Base-by-base conservation (phyloP, 2,329 filamentous ascomycete genomes). In the Cladosporium sp. region DNA sequence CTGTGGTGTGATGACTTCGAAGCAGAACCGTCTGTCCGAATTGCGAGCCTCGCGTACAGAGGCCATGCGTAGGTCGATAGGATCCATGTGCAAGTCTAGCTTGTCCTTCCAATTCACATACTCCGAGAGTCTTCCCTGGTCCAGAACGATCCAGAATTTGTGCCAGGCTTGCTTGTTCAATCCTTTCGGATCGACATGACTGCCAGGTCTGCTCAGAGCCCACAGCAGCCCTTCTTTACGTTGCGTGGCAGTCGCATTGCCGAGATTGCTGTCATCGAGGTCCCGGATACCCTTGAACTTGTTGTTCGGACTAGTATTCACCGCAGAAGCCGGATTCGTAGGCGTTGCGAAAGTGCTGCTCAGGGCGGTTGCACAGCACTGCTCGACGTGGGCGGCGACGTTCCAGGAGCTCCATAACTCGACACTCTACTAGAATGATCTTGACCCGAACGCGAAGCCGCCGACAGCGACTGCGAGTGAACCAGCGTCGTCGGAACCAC, bases 101-200 rank as follows among this genome's bases (percentile, higher is more conserved):
- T 84, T 92, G 67, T 99, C 89, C 71, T 99, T 99, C 93, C 93
- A 99, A 68, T 99, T 97, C 67, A 91, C 96, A 70, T 99, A 99
- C 66, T 99, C 93, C 1, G 92, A 96, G 13, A 99, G 78, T 67
- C 93, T 96, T 19, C 93, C 93, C 69, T 96, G 91, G 66, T 97
- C 95, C 39, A 99, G 78, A 2, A 99, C 93, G 57, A 99, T 95
- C 93, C 93, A 99, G 71, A 97, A 99, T 88, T 99, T 99, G 70
- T 99, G 93, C 93, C 93, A 99, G 44, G 89, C 91, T 70, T 95
- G 90, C 68, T 97, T 96, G 65, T 96, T 97, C 60, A 99, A 76
- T 15, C 89, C 91, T 60, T 93, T 89, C 8, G 93, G 93, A 67
- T 99, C 95, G 22, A 93, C 91, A 68, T 99, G 93, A 51, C 89